A percentile compares a stretch with the other conserved stretches of the same genome.
Evolutionary conservation across 768 basidiomycete genomes (phyloP).

Genomic region (Hypsizygus marmoreus): DNA sequence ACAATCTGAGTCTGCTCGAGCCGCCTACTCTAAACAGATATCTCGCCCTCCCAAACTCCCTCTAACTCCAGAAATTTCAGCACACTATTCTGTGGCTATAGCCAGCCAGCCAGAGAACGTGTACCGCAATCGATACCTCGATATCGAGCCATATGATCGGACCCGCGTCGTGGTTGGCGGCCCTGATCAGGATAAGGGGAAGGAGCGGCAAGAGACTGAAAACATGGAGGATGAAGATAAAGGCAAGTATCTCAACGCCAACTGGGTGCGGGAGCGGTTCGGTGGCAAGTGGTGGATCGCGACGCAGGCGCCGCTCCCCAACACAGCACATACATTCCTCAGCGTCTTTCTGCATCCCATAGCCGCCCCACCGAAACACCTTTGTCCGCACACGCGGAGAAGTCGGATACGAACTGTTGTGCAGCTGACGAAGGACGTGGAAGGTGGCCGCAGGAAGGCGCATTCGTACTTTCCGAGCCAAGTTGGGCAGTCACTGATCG

Average conservation of each 20-base stretch:
- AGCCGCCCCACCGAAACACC: slow-evolving; percentile 30
- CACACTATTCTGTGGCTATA: slow-evolving; percentile 59
- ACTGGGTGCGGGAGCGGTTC: slow-evolving; percentile 76
- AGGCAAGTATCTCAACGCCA: slow-evolving; percentile 78
- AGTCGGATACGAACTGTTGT: slow-evolving; percentile 73
- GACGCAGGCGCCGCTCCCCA: slow-evolving; percentile 75
- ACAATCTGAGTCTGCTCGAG: too few relatives aligned
- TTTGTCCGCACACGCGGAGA: slow-evolving; percentile 19
- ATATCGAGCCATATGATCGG: slow-evolving; percentile 81
- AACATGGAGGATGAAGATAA: slow-evolving; percentile 10
- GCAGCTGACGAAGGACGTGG: slow-evolving; percentile 76
- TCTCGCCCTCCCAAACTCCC: too few relatives aligned
- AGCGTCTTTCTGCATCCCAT: slow-evolving; percentile 61
- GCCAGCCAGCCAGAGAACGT: slow-evolving; percentile 47
- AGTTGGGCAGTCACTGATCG: slow-evolving; percentile 52
- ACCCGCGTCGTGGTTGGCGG: slow-evolving; percentile 65
- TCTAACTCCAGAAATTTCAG: slow-evolving; percentile 5
- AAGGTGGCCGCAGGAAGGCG: slow-evolving; percentile 71
- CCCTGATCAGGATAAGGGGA: slow-evolving; percentile 19
- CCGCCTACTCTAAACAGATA: too few relatives aligned
- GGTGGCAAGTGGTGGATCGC: slow-evolving; percentile 86
- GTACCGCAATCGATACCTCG: slow-evolving; percentile 65
- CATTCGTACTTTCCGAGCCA: slow-evolving; percentile 72
- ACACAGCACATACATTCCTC: slow-evolving; percentile 76
- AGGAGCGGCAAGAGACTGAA: slow-evolving; percentile 4